Evolutionary conservation across 2,329 filamentous ascomycete species (phyloP), one percentile per base, ranked within the genome.

Genomic region (Exserohilum turcica): DNA sequence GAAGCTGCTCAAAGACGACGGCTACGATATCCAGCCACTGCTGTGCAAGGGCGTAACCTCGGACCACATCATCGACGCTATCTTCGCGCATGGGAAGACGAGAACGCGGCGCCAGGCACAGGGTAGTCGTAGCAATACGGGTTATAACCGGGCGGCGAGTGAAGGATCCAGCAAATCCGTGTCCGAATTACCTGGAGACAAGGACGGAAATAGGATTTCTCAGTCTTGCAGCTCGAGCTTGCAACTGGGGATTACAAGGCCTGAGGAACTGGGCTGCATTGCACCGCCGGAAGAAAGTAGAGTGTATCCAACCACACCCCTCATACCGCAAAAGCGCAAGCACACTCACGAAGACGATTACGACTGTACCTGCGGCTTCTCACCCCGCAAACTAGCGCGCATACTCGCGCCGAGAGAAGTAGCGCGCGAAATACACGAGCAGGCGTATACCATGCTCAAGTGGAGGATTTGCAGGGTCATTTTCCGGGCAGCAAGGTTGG

Each of bases 1-100:
- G 8, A 51, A 54, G 27, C 21, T 59, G n/a, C 28, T 59, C 7
- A 49, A 57, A 39, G 46, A 59, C n/a, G 50, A 59, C 15, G 56
- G 56, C 6, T 57, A 54, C 24, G 50, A 59, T 15, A 56, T 59
- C 6, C 16, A 2, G 6, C 21, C 39, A n/a, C 27, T 59, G 9
- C 6, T 18, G 13, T 9, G 1, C 16, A 42, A 54, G 28, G 43
- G 40, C 8, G 36, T 28, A 18, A 43, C 27, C 1, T 32, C 49
- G 1, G 46, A 51, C n/a, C 12, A 45, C 13, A 48, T 57, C 16
- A 46, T 51, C 10, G 32, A 46, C 3, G 54, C 42, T 7, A 19
- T 59, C 6, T 16, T 57, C 18, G 39, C 21, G 13, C 50, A 10
- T 3, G 39, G 56, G 6, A 54, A 48, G 27, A 27, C 39, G 16